Evolutionary conservation across 805 yeast species (phyloP).

Genomic region (Cyberlindnera maritima): DNA sequence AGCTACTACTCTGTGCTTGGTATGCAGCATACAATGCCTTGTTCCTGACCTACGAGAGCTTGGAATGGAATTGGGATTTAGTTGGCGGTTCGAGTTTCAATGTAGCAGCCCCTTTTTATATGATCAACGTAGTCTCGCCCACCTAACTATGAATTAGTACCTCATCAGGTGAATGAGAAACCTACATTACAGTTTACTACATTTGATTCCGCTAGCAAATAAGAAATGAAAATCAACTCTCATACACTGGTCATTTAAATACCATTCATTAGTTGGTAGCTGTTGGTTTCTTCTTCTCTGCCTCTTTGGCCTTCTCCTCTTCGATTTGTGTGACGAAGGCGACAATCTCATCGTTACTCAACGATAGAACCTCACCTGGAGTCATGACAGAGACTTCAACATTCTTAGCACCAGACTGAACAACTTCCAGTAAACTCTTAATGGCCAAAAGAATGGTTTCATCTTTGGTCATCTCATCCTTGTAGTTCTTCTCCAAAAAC

Average conservation of each 20-base stretch:
- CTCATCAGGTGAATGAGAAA: not conserved
- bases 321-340: conserved; percentile 15
- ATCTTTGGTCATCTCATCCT: conserved; percentile 56
- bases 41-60: too few relatives aligned
- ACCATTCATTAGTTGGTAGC: not conserved
- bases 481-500: conserved; percentile 85
- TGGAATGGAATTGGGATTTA: too few relatives aligned
- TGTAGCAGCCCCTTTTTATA: too few relatives aligned
- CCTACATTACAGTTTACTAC: too few relatives aligned
- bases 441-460: conserved; percentile 79
- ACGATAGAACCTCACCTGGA: conserved; percentile 41
- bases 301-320: conserved; percentile 20
- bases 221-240: too few relatives aligned
- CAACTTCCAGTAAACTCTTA: conserved; percentile 88
- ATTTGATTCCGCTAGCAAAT: not conserved
- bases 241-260: too few relatives aligned
- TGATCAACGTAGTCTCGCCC: too few relatives aligned
- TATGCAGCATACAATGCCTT: too few relatives aligned
- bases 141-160: too few relatives aligned
- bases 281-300: conserved; percentile 18
- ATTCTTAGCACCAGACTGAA: conserved; percentile 96
- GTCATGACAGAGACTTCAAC: conserved; percentile 88
- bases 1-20: too few relatives aligned
- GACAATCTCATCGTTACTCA: conserved; percentile 16
- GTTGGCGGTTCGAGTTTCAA: too few relatives aligned